phyloP scores from a whole-genome alignment of 2,329 filamentous ascomycete species.

The Venturia nashicola region DNA sequence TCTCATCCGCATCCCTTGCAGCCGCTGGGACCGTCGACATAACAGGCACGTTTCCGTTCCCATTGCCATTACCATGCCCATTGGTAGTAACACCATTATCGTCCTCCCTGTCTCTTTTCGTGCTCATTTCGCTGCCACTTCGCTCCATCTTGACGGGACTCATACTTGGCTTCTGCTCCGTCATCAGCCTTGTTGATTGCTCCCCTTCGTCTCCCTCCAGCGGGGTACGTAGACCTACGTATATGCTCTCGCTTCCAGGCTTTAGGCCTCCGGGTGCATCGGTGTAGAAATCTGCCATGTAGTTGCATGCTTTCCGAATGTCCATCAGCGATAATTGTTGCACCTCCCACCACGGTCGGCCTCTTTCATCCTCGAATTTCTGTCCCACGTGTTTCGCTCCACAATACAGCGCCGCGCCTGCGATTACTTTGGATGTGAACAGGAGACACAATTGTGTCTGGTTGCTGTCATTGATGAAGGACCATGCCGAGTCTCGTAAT shows the following conservation, averaged over 20 bases:
- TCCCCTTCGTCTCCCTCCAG: constrained; percentile 21
- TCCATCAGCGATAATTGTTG: constrained; percentile 59
- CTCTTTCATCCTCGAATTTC: constrained; percentile 62
- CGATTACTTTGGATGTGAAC: constrained; percentile 67
- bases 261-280: constrained; percentile 17
- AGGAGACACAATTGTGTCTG: constrained; percentile 76
- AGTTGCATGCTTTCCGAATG: constrained; percentile 60
- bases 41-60: constrained; percentile 13
- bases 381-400: constrained; percentile 63
- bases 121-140: constrained; percentile 17
- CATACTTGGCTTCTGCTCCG: constrained; percentile 14
- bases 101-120: constrained; percentile 14
- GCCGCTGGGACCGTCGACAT: neutral
- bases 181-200: constrained; percentile 20
- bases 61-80: constrained; percentile 16
- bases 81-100: constrained; percentile 16
- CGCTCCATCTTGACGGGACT: constrained; percentile 16
- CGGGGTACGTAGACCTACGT: constrained; percentile 30
- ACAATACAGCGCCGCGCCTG: constrained; percentile 77
- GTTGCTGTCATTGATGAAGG: constrained; percentile 83
- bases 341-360: constrained; percentile 77
- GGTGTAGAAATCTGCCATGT: constrained; percentile 51
- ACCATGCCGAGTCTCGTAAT: constrained; percentile 79
- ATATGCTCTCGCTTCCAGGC: constrained; percentile 31
- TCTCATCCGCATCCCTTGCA: neutral